A percentile compares a stretch with the other conserved stretches of the same genome.
These are phyloP conservation scores for Fusarium sp. DNA, from an alignment of 2,329 filamentous ascomycete species.

Conservation along the genomic window DNA sequence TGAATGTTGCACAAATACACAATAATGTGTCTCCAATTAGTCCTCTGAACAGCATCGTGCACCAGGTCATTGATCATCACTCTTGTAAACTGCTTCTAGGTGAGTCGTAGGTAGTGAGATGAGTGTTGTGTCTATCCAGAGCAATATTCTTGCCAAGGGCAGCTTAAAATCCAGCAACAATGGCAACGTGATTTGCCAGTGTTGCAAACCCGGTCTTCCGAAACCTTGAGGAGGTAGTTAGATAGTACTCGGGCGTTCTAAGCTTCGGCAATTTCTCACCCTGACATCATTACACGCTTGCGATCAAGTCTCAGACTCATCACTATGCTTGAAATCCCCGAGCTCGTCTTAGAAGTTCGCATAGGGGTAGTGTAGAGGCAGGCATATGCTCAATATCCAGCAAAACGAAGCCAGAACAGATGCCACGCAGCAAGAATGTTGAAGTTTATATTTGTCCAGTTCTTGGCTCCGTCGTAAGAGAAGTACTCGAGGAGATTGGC, in stretches of 20 bases:
- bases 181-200: too few relatives aligned
- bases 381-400: neutral
- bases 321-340: neutral
- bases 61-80: constrained; percentile 6
- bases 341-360: neutral
- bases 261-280: neutral
- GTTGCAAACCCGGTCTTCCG: too few relatives aligned
- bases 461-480: neutral
- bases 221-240: neutral
- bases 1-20: constrained; percentile 27
- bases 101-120: neutral
- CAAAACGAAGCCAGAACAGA: neutral
- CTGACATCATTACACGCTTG: neutral
- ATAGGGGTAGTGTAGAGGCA: neutral
- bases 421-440: neutral
- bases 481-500: neutral
- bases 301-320: neutral
- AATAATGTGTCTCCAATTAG: constrained; percentile 16
- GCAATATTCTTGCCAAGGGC: too few relatives aligned
- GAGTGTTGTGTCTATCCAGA: too few relatives aligned
- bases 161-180: too few relatives aligned
- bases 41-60: constrained; percentile 15
- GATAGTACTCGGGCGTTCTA: neutral
- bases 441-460: neutral
- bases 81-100: neutral